A percentile compares a stretch with the other conserved stretches of the same genome.
Evolutionary conservation across 805 yeast species (phyloP).

Genomic region (Metschnikowia borealis): DNA sequence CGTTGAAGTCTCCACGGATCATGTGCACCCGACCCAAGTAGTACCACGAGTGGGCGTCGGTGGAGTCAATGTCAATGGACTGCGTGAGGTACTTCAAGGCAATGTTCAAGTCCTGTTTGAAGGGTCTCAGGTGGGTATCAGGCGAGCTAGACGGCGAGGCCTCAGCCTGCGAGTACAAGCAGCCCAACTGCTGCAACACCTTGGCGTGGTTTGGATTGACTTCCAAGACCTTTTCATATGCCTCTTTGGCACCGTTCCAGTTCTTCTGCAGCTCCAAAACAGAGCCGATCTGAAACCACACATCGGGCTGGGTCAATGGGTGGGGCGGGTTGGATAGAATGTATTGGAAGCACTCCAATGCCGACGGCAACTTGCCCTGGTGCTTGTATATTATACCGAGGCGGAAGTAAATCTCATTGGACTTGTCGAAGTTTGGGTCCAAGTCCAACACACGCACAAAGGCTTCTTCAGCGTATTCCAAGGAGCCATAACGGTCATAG

Average conservation of each 20-base stretch:
- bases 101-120: constrained; percentile 72
- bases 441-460: constrained; percentile 92
- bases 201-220: constrained; percentile 94
- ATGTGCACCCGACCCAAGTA: constrained; percentile 94
- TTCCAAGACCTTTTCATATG: constrained; percentile 86
- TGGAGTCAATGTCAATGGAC: constrained; percentile 81
- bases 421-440: constrained; percentile 94
- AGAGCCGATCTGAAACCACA: constrained; percentile 97
- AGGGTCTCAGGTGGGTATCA: constrained; percentile 27
- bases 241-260: constrained; percentile 88
- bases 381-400: constrained; percentile 95
- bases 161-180: constrained; percentile 74
- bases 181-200: constrained; percentile 93
- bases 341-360: constrained; percentile 92
- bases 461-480: constrained; percentile 98
- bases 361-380: constrained; percentile 80
- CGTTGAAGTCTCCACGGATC: constrained; percentile 91
- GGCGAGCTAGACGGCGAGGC: constrained; percentile 24
- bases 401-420: constrained; percentile 93
- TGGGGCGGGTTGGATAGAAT: constrained; percentile 89
- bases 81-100: constrained; percentile 81
- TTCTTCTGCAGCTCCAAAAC: constrained; percentile 93
- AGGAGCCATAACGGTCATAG: constrained; percentile 91
- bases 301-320: constrained; percentile 93
- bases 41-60: constrained; percentile 97